Evolutionary conservation across 164 flowering plant genomes (phyloP), one percentile per base, ranked within the genome.

Genomic region (Platanus orientalis): DNA sequence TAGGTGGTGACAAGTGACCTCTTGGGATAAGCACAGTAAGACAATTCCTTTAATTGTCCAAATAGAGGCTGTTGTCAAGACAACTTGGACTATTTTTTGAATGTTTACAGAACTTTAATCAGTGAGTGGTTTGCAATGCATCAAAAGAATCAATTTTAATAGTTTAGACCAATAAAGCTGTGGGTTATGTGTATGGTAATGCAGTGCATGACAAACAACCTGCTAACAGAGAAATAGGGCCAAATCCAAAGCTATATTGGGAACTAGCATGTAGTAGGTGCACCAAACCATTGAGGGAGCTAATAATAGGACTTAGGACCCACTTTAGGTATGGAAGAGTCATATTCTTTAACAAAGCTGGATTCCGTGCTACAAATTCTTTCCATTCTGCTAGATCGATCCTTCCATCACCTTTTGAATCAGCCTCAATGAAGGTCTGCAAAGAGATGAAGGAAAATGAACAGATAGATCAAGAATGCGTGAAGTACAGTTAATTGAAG

Each of bases 351-450:
- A 88, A 58, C 17, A 84, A 50, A 32, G 88, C 71, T 52, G 97
- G 95, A 69, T 83, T 72, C 58, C 61, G 74, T 9, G 75, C 69
- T 4, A 86, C 95, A 50, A 80, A 82, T 48, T 74, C 81, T 61
- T 76, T 82, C 97, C 97, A 90, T 62, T 90, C 95, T 44, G 83
- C 86, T 44, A 3, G 39, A 66, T 86, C 90, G 23, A 90, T 90
- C 76, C 57, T 84, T 17, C 92, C 97, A 67, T 90, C 95, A 54
- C 79, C 83, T 27, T 88, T 83, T 20, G 55, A 36, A 66, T 90
- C 97, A 58, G 84, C 95, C 25, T 84, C 89, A 44, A 9, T 32
- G 56, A 84, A 75, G 49, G 92, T 83, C 89, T 84, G 75, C 9
- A 54, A 17, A 62, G 29, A 32, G 19, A 62, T 1, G 26, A 29